phyloP scores from a whole-genome alignment of 2,329 filamentous ascomycete genomes.

The Blastomyces parvus region DNA sequence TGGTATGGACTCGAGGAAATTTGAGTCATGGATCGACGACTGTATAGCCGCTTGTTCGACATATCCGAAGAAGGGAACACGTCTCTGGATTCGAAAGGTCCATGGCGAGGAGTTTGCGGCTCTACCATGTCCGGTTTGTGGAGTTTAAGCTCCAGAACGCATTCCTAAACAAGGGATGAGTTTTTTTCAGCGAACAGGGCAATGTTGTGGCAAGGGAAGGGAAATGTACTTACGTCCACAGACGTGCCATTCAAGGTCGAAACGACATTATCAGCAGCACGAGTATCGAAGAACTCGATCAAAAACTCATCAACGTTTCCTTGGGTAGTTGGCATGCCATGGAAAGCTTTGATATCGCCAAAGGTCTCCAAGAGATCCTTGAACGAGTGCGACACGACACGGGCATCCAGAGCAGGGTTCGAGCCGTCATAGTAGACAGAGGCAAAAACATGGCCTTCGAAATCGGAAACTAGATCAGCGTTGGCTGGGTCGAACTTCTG shows the following conservation, averaged over 20 bases:
- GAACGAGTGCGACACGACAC: slow-evolving; percentile 41
- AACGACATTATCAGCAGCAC: slow-evolving; percentile 29
- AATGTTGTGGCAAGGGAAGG: not conserved
- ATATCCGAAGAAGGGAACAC: slow-evolving; percentile 14
- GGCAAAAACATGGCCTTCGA: slow-evolving; percentile 49
- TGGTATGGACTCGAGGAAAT: slow-evolving; percentile 20
- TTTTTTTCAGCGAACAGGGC: not conserved
- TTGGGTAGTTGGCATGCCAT: slow-evolving; percentile 22
- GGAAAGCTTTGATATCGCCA: slow-evolving; percentile 32
- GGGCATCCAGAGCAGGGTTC: slow-evolving; percentile 22
- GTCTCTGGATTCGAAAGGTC: slow-evolving; percentile 14
- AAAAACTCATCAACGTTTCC: slow-evolving; percentile 28
- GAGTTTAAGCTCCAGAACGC: slow-evolving; percentile 24
- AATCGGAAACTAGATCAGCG: slow-evolving; percentile 29
- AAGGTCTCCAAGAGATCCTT: slow-evolving; percentile 30
- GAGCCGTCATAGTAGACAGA: slow-evolving; percentile 37
- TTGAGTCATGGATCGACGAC: slow-evolving; percentile 15
- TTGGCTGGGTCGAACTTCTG: slow-evolving; percentile 27
- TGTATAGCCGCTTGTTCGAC: slow-evolving; percentile 14
- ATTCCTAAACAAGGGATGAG: slow-evolving; percentile 20
- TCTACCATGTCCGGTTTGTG: slow-evolving; percentile 25
- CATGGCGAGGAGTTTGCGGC: slow-evolving; percentile 14
- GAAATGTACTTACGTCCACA: slow-evolving; percentile 26
- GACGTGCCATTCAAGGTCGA: slow-evolving; percentile 28
- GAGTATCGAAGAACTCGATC: slow-evolving; percentile 33